phyloP scores from a whole-genome alignment of 306 rosid genomes.

The Ceratonia siliqua region DNA sequence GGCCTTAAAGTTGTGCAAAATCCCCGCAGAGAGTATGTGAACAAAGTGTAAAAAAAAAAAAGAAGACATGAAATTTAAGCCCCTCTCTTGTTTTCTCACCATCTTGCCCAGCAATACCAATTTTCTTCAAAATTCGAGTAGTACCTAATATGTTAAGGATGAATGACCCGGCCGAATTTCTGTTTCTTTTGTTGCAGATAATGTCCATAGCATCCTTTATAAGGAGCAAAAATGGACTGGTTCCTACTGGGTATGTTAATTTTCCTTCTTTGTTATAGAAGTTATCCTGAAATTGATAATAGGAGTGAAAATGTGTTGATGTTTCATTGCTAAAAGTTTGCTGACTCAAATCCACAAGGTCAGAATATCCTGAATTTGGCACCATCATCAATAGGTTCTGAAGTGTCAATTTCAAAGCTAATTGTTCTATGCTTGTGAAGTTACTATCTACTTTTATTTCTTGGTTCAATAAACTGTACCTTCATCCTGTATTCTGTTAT shows the following conservation, averaged over 20 bases:
- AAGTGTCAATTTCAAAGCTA: background rate
- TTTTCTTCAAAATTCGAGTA: background rate
- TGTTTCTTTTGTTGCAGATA: constrained; percentile 50
- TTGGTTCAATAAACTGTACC: background rate
- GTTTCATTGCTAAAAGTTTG: background rate
- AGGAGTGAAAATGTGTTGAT: background rate
- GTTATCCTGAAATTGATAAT: background rate
- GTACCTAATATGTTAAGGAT: background rate
- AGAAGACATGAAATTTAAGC: background rate
- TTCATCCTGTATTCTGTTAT: background rate
- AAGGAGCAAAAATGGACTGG: constrained; percentile 83
- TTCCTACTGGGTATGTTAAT: constrained; percentile 73
- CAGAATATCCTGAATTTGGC: background rate
- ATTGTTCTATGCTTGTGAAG: constrained; percentile 13
- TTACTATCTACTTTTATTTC: background rate
- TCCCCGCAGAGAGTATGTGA: background rate
- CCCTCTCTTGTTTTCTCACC: background rate
- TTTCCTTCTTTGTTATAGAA: constrained; percentile 8
- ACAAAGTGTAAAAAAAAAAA: too few relatives aligned
- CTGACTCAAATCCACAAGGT: background rate
- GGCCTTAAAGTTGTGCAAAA: background rate
- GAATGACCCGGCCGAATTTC: constrained; percentile 1
- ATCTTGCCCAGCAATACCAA: background rate
- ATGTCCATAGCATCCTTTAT: constrained; percentile 79
- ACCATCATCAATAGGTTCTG: background rate